phyloP scores from a whole-genome alignment of 345 rosid species.

The Mangifera indica region DNA sequence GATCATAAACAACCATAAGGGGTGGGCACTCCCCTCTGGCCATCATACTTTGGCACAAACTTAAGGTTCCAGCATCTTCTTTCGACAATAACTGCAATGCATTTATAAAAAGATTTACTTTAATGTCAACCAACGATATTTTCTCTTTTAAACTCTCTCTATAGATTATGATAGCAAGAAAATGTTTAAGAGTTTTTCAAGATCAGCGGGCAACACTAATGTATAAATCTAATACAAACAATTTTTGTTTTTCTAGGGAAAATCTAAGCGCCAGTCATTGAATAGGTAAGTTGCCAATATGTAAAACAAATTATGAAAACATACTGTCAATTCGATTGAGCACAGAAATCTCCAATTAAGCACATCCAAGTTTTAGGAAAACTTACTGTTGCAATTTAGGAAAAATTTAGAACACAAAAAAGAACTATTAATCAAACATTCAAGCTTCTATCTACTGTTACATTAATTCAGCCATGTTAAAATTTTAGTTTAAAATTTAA shows the following conservation, averaged over 20 bases:
- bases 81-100: slow-evolving; percentile 62
- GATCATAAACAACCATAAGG: slow-evolving; percentile 74
- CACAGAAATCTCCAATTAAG: no score
- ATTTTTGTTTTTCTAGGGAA: no score
- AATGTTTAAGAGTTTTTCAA: background rate
- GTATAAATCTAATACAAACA: no score
- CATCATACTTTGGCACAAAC: slow-evolving; percentile 79
- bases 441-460: background rate
- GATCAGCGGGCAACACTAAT: background rate
- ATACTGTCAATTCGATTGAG: background rate
- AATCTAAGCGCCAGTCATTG: no score
- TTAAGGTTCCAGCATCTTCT: slow-evolving; percentile 70
- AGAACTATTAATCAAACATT: no score
- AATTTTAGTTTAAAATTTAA: background rate
- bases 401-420: no score
- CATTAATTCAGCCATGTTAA: background rate
- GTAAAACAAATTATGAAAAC: no score
- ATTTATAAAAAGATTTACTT: background rate
- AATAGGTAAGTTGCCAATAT: background rate
- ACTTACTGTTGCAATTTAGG: no score
- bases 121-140: background rate
- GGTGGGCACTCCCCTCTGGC: slow-evolving; percentile 85
- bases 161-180: background rate
- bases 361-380: no score
- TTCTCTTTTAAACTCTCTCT: background rate